These are phyloP conservation scores for Xerocomellus intermedius DNA, from an alignment of 768 basidiomycete species.

Conservation along the genomic window DNA sequence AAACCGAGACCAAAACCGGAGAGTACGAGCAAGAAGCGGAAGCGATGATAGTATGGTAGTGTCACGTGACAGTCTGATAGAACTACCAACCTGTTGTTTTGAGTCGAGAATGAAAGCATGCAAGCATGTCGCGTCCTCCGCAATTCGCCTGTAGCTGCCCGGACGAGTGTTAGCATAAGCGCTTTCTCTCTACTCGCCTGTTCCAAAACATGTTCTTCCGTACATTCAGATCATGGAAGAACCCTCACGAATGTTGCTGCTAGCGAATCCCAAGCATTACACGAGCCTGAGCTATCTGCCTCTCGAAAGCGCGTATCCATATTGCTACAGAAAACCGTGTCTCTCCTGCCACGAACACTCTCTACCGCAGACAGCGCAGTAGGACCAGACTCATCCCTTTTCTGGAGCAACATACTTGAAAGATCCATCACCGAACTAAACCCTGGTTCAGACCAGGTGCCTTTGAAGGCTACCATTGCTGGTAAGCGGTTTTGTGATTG, in stretches of 20 bases:
- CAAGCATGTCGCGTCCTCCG: conserved; percentile 23
- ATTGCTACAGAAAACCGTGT: conserved; percentile 48
- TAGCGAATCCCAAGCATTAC: neutral
- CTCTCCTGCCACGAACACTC: conserved; percentile 46
- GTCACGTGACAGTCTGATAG: conserved; percentile 19
- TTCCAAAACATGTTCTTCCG: neutral
- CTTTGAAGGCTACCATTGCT: conserved; percentile 43
- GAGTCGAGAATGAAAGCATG: conserved; percentile 20
- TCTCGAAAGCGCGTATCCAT: conserved; percentile 37
- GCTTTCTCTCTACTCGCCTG: neutral
- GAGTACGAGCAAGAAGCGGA: conserved; percentile 17
- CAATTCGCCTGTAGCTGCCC: conserved; percentile 3
- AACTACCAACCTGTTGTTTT: neutral
- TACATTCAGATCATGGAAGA: neutral
- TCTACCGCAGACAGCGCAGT: conserved; percentile 19
- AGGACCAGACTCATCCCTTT: conserved; percentile 34
- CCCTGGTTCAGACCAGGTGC: conserved; percentile 32
- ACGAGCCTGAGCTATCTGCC: neutral
- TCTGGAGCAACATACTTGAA: conserved; percentile 49
- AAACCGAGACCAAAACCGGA: conserved; percentile 6
- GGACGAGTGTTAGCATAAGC: neutral
- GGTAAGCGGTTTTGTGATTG: conserved; percentile 38
- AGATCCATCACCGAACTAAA: conserved; percentile 30
- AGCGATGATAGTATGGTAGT: conserved; percentile 7
- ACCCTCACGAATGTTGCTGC: neutral